phyloP scores from a whole-genome alignment of 148 eudicot genomes.

The Chenopodium formosanum region DNA sequence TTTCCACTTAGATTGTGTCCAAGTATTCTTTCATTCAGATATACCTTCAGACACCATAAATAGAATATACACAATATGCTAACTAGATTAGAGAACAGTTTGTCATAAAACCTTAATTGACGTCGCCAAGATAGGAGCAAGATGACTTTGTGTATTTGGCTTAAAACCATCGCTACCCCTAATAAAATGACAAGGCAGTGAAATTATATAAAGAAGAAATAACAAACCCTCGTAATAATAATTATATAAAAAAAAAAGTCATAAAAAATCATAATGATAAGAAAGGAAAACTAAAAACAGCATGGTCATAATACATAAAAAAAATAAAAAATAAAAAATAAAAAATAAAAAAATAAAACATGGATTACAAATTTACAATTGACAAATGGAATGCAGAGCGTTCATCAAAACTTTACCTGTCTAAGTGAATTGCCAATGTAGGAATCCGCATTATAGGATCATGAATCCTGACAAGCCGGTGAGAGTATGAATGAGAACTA shows the following conservation, averaged over 20 bases:
- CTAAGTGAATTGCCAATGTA: conserved; percentile 93
- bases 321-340: not conserved
- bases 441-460: conserved; percentile 97
- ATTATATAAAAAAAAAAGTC: too few relatives aligned
- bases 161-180: conserved; percentile 86
- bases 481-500: conserved; percentile 57
- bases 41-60: not conserved
- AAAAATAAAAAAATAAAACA: not conserved
- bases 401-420: conserved; percentile 51
- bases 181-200: conserved; percentile 22
- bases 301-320: too few relatives aligned
- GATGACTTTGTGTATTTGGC: conserved; percentile 84
- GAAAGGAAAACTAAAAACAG: too few relatives aligned
- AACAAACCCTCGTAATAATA: not conserved
- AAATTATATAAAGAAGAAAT: not conserved
- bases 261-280: too few relatives aligned
- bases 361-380: not conserved
- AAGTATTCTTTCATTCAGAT: not conserved
- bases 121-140: conserved; percentile 90
- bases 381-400: not conserved
- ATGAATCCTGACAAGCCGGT: conserved; percentile 70
- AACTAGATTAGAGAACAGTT: conserved; percentile 3
- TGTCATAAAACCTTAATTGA: conserved; percentile 60
- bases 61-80: not conserved
- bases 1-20: not conserved